A percentile compares a stretch with the other conserved stretches of the same genome.
Evolutionary conservation across 805 yeast species (phyloP).

Genomic region (Candida krabiensis): DNA sequence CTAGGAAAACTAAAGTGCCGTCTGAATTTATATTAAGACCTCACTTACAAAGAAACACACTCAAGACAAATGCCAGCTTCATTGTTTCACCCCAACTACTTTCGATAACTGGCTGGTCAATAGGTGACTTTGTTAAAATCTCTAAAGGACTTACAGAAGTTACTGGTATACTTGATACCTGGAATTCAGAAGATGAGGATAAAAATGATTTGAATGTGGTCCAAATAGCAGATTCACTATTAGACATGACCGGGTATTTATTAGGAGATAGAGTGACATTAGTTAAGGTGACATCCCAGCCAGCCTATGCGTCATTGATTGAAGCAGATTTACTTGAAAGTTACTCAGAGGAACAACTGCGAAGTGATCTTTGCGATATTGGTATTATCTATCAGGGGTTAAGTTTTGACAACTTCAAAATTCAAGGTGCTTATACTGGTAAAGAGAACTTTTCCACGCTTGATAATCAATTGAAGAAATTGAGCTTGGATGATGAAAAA

Average conservation of each 20-base stretch:
- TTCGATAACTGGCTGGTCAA: conserved; percentile 20
- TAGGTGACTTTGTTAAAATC: conserved; percentile 28
- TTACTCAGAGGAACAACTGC: conserved; percentile 34
- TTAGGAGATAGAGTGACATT: conserved; percentile 41
- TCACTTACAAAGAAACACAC: conserved; percentile 1
- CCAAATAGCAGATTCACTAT: conserved; percentile 21
- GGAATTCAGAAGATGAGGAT: conserved; percentile 27
- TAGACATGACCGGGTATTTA: conserved; percentile 22
- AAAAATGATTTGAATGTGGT: conserved; percentile 25
- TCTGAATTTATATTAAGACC: conserved; percentile 33
- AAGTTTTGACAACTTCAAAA: conserved; percentile 13
- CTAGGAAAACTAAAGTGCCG: conserved; percentile 23
- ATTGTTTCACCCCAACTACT: conserved; percentile 26
- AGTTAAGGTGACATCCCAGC: conserved; percentile 46
- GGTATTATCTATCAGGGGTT: conserved; percentile 63
- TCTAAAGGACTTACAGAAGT: conserved; percentile 25
- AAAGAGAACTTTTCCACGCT: conserved; percentile 2
- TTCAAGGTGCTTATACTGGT: conserved; percentile 7
- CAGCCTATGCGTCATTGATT: conserved; percentile 36
- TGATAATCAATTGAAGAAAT: neutral
- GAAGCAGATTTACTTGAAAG: conserved; percentile 7
- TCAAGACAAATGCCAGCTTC: conserved; percentile 17
- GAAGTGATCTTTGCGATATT: conserved; percentile 47
- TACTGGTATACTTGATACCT: conserved; percentile 16
- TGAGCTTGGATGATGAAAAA: conserved; percentile 28